Base-by-base conservation (phyloP, 2,329 filamentous ascomycete genomes). In the Hymenoscyphus albidus region DNA sequence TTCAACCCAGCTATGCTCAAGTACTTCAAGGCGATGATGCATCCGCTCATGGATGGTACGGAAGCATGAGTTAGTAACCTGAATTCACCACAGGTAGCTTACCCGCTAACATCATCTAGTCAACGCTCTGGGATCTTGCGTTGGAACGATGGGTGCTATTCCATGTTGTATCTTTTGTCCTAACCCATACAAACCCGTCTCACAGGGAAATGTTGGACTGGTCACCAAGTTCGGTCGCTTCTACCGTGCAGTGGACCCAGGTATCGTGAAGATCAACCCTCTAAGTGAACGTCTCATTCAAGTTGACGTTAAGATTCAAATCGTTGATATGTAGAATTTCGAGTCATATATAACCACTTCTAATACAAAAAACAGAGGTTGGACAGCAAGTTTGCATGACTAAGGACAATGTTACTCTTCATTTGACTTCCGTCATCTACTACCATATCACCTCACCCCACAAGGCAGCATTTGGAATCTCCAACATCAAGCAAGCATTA, bases 221-320 rank as follows among this genome's bases (percentile, higher is more conserved):
- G 89, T 99, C 76, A 97, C 93, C 75, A 96, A 94, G 79, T 99
- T 99, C 71, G 95, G 95, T 74, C 84, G 88, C 69, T 98, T 99
- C 80, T 92, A 96, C 78, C 91, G 93, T 78, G 93, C 95, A 12
- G 94, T 98, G 70, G 95, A 99, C 77, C 95, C 95, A 2, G 95
- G 95, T 76, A 88, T 99, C 39, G 92, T 98, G 78, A 96, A 96
- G 82, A 88, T 99, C 83, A 99, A 99, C 81, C 94, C 94, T 2
- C 87, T 98, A 62, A 94, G 90, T 73, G 95, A 99, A 82, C 86
- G 84, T 65, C 84, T 99, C 54, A 89, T 92, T 71, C 92, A 96
- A 74, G 90, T 99, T 76, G 95, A 99, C 77, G 95, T 99, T 80
- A 99, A 98, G 87, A 97, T 98, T 72, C 95, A 99, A 81, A 97